A percentile compares a stretch with the other conserved stretches of the same genome.
Conservation (phyloP, 2,329 filamentous ascomycete genomes). For the Curvularia hawaiiensis region DNA sequence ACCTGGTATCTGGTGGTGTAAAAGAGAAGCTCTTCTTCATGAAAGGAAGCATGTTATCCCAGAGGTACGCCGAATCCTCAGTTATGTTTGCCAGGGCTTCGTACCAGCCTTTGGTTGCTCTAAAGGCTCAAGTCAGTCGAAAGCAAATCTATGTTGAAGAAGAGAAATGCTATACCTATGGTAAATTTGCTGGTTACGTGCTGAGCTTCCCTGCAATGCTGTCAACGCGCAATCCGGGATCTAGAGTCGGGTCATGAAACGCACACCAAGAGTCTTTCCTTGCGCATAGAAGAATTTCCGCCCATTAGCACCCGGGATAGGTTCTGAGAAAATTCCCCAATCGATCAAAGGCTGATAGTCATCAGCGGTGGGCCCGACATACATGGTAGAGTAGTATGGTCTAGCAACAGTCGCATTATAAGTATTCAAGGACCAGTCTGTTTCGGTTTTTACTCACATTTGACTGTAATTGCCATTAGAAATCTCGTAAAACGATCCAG, state of each 20-base stretch:
- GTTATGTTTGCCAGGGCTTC: slow-evolving; percentile 22
- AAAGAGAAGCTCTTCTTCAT: slow-evolving; percentile 37
- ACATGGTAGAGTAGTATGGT: slow-evolving; percentile 19
- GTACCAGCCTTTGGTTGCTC: slow-evolving; percentile 19
- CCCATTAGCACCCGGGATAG: slow-evolving; percentile 22
- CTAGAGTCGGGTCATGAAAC: not conserved
- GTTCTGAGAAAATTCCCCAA: slow-evolving; percentile 32
- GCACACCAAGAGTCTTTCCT: slow-evolving; percentile 33
- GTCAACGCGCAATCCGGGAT: not conserved
- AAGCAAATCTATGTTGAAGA: not conserved
- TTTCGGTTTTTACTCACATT: slow-evolving; percentile 19
- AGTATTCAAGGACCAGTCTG: not conserved
- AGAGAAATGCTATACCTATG: slow-evolving; percentile 13
- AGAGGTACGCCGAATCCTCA: slow-evolving; percentile 33
- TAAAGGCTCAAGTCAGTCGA: not conserved
- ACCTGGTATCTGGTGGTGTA: slow-evolving; percentile 25
- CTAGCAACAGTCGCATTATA: slow-evolving; percentile 2
- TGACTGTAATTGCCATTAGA: slow-evolving; percentile 27
- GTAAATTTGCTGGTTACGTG: slow-evolving; percentile 33
- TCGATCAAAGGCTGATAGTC: slow-evolving; percentile 38
- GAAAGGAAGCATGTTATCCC: slow-evolving; percentile 30
- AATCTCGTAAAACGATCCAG: slow-evolving; percentile 36
- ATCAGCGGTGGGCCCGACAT: slow-evolving; percentile 13
- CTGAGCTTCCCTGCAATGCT: slow-evolving; percentile 21
- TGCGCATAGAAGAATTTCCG: slow-evolving; percentile 31